Base-by-base conservation (phyloP, 1,139 yeast species). In the Geotrichum citri-aurantii region DNA sequence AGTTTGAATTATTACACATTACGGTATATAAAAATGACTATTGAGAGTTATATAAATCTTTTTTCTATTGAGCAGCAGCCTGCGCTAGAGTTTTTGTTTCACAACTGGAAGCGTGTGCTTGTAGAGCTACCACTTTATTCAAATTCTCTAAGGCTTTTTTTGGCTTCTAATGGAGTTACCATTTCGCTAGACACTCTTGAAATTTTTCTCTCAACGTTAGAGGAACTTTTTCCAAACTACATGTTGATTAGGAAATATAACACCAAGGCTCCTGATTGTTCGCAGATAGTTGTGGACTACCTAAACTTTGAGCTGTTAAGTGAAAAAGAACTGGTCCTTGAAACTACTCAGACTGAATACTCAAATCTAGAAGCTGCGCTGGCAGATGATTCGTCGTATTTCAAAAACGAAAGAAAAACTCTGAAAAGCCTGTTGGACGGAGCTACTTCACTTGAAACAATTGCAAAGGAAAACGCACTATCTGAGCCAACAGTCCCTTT, bases 401-500 rank as follows among this genome's bases (percentile, higher is more conserved):
- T 44, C 31, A 23, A 19, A 33, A 14, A 19, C 40, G 26, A 48
- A 8, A 21, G 33, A 12, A 37, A 49, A 14, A 54, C 27, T 21
- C 24, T 57, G 10, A 14, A 19, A n/a, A n/a, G 17, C 12, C 51
- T 57, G n/a, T 40, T 57, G 14, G 31, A 19, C 21, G 46, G 7
- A 3, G 54, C 56, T 3, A 53, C 59, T 1, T 26, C 56, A 10
- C 14, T 57, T 24, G 56, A 53, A 19, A 6, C 48, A 2, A 48
- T 57, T 8, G 37, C 59, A 2, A 33, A 50, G 12, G 54, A 53
- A 23, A 26, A 53, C 31, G 51, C 52, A 6, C 17, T 57, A 11
- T 29, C 54, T 8, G 54, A 57, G 24, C 48, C 53, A 19, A 37
- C 59, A 4, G 59, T 33, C 6, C 59, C 56, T 7, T 57, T 52